Conservation (phyloP, 805 yeast genomes). For the Metschnikowia corniflorae region DNA sequence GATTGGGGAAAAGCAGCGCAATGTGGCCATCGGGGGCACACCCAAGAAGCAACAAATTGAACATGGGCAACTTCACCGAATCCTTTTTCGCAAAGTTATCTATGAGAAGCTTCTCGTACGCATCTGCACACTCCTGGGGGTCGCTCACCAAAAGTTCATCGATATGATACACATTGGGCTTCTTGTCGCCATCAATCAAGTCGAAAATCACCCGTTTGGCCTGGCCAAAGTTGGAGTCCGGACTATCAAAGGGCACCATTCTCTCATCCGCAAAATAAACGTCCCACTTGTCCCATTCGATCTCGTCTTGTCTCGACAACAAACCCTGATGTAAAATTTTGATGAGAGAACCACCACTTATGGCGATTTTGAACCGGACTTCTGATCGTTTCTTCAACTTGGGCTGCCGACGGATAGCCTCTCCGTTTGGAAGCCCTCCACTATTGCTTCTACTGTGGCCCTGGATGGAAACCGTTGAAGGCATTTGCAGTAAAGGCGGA, state of each 20-base stretch:
- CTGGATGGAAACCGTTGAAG: conserved; percentile 11
- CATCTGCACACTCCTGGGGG: conserved; percentile 92
- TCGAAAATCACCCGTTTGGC: conserved; percentile 82
- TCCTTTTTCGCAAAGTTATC: conserved; percentile 94
- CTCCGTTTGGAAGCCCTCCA: conserved; percentile 9
- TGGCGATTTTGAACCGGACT: conserved; percentile 80
- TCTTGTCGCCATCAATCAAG: conserved; percentile 47
- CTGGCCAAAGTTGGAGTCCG: conserved; percentile 86
- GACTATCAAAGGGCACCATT: conserved; percentile 79
- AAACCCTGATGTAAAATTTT: conserved; percentile 85
- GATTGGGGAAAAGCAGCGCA: conserved; percentile 93
- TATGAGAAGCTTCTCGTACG: conserved; percentile 80
- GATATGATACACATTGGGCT: conserved; percentile 79
- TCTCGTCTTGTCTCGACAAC: conserved; percentile 60
- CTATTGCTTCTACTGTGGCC: conserved; percentile 17
- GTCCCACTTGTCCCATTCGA: conserved; percentile 94
- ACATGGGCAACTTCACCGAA: conserved; percentile 91
- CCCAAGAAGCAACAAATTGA: conserved; percentile 85
- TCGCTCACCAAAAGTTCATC: conserved; percentile 71
- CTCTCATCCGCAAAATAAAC: conserved; percentile 95
- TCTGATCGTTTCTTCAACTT: conserved; percentile 54
- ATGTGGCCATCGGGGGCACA: conserved; percentile 99
- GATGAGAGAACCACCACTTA: conserved; percentile 90
- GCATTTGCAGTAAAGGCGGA: conserved; percentile 14
- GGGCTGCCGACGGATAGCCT: conserved; percentile 12